Evolutionary conservation across 495 filamentous ascomycete species (phyloP).

Genomic region (Hypoxylon fragiforme): DNA sequence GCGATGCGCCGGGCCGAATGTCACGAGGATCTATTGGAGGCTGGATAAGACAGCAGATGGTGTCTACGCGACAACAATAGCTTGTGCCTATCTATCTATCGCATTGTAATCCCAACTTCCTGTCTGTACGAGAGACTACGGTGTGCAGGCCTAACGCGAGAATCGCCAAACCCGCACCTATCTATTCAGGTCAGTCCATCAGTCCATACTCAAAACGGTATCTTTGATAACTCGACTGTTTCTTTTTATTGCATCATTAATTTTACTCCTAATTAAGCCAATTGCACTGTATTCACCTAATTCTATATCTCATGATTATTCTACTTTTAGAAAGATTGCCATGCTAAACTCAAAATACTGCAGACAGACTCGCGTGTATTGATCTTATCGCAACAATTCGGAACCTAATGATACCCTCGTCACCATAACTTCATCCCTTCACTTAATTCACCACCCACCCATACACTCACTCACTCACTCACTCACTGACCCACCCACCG

Average conservation of each 20-base stretch:
- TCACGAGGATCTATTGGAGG: conserved; percentile 39
- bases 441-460: conserved; percentile 4
- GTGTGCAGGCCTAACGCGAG: conserved; percentile 17
- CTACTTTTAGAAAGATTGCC: conserved; percentile 2
- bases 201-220: conserved; percentile 15
- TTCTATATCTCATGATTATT: conserved; percentile 6
- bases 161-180: conserved; percentile 21
- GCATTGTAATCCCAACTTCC: conserved; percentile 4
- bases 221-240: too few relatives aligned
- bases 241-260: conserved; percentile 7
- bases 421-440: conserved; percentile 2
- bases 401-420: conserved; percentile 28
- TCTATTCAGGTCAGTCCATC: conserved; percentile 11
- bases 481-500: neutral
- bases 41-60: conserved; percentile 39
- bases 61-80: conserved; percentile 38
- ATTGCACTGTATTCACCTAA: conserved; percentile 16
- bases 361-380: conserved; percentile 6
- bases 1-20: conserved; percentile 42
- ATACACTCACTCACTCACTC: too few relatives aligned
- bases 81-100: conserved; percentile 23
- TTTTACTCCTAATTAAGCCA: conserved; percentile 26
- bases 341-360: conserved; percentile 24
- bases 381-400: conserved; percentile 22
- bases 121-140: conserved; percentile 5